Conservation (phyloP, 805 yeast genomes). For the Yarrowia deformans region DNA sequence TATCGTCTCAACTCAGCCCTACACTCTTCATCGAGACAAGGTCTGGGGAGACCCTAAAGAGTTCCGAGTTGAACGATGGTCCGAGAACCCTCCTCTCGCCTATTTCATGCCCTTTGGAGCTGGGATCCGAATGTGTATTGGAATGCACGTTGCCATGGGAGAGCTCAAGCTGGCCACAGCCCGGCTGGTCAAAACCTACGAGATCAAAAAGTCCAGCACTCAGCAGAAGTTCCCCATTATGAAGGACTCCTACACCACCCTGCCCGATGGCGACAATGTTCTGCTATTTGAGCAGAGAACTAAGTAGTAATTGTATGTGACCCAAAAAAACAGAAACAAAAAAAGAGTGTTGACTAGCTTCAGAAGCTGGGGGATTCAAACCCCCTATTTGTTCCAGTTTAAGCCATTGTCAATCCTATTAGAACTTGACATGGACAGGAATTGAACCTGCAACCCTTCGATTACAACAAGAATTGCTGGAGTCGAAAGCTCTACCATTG, state of each 20-base stretch:
- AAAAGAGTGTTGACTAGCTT: slow-evolving; percentile 36
- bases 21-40: slow-evolving; percentile 20
- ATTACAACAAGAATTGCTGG: slow-evolving; percentile 55
- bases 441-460: slow-evolving; percentile 85
- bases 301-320: not conserved
- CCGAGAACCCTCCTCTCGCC: slow-evolving; percentile 51
- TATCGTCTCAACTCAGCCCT: slow-evolving; percentile 9
- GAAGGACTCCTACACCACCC: slow-evolving; percentile 25
- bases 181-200: slow-evolving; percentile 49
- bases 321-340: not conserved
- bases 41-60: slow-evolving; percentile 16
- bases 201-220: slow-evolving; percentile 2
- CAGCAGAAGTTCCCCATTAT: slow-evolving; percentile 12
- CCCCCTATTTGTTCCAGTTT: slow-evolving; percentile 13
- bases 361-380: slow-evolving; percentile 30
- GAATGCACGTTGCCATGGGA: slow-evolving; percentile 69
- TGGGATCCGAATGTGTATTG: slow-evolving; percentile 77
- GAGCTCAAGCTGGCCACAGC: slow-evolving; percentile 69
- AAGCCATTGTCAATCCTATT: slow-evolving; percentile 27
- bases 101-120: slow-evolving; percentile 74
- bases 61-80: slow-evolving; percentile 54
- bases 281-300: slow-evolving; percentile 3
- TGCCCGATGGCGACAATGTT: slow-evolving; percentile 11
- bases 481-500: slow-evolving; percentile 79
- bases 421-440: slow-evolving; percentile 72